These are phyloP conservation scores for Ceratobasidium sp. DNA, from an alignment of 1,284 basidiomycete genomes.

Conservation along the genomic window DNA sequence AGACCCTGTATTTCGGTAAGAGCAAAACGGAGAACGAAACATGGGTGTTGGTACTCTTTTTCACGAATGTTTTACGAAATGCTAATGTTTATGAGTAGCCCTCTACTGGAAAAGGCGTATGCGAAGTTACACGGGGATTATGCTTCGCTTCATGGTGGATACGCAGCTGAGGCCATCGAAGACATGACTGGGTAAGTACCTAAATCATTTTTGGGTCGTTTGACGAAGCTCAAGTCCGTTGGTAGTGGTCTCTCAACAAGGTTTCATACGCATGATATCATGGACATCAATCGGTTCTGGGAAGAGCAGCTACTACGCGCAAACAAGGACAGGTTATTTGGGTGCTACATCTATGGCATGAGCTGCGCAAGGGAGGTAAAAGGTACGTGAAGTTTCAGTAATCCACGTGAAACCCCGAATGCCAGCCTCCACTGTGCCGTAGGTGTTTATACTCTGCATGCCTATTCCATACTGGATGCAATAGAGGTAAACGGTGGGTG, in stretches of 20 bases:
- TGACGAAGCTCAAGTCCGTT: neutral
- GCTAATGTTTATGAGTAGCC: neutral
- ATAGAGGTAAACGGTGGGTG: constrained; percentile 15
- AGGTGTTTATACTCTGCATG: constrained; percentile 38
- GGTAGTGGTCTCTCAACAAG: constrained; percentile 25
- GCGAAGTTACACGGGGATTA: constrained; percentile 44
- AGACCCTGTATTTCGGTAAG: constrained; percentile 41
- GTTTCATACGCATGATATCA: constrained; percentile 41
- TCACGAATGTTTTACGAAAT: neutral
- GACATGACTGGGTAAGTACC: constrained; percentile 42
- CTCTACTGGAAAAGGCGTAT: constrained; percentile 43
- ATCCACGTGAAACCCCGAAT: too few species aligned
- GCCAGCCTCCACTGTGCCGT: too few species aligned
- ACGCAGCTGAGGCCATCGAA: constrained; percentile 41
- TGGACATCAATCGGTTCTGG: constrained; percentile 43
- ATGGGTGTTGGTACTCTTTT: constrained; percentile 38
- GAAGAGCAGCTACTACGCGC: constrained; percentile 40
- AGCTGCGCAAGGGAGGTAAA: neutral
- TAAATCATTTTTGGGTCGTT: too few species aligned
- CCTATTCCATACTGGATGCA: constrained; percentile 38
- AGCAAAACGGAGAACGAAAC: constrained; percentile 44
- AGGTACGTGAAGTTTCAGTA: neutral
- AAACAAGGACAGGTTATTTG: constrained; percentile 42
- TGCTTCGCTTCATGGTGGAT: constrained; percentile 36
- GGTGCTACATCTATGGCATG: constrained; percentile 41